These are phyloP conservation scores for Xylaria castorea DNA, from an alignment of 495 filamentous ascomycete genomes.

Conservation along the genomic window DNA sequence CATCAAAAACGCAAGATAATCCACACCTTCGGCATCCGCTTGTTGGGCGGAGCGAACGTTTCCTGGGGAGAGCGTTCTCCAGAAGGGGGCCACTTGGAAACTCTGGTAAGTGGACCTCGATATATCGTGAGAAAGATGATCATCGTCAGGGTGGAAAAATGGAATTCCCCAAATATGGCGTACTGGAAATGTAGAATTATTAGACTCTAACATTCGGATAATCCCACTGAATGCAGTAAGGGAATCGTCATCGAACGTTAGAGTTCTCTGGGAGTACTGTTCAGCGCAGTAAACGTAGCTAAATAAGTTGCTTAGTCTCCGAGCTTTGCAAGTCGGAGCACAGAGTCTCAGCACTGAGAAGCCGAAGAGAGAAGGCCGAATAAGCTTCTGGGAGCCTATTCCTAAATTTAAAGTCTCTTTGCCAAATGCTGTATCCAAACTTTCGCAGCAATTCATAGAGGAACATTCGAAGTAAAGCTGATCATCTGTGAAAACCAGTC, in stretches of 20 bases:
- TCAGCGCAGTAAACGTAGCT: conserved; percentile 15
- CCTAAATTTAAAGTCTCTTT: background rate
- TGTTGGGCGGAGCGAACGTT: background rate
- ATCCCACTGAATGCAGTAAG: conserved; percentile 38
- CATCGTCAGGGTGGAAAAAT: conserved; percentile 26
- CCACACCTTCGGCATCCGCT: background rate
- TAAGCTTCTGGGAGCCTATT: background rate
- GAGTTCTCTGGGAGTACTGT: conserved; percentile 34
- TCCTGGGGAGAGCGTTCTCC: background rate
- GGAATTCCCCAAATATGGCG: conserved; percentile 26
- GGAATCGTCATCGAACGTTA: conserved; percentile 36
- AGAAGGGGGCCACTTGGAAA: conserved; percentile 3
- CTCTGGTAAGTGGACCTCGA: background rate
- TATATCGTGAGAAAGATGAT: background rate
- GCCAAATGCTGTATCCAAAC: background rate
- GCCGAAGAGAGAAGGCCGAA: background rate
- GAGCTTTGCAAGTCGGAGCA: background rate
- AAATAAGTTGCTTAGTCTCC: conserved; percentile 2
- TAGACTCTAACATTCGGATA: conserved; percentile 22
- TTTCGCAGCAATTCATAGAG: conserved; percentile 35
- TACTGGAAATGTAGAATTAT: background rate
- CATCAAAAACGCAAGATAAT: conserved; percentile 18
- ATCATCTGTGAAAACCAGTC: conserved; percentile 43
- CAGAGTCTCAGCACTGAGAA: background rate
- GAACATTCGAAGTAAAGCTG: conserved; percentile 50